These are phyloP conservation scores for Lipomyces oligophaga DNA, from an alignment of 805 yeast species.

Conservation along the genomic window DNA sequence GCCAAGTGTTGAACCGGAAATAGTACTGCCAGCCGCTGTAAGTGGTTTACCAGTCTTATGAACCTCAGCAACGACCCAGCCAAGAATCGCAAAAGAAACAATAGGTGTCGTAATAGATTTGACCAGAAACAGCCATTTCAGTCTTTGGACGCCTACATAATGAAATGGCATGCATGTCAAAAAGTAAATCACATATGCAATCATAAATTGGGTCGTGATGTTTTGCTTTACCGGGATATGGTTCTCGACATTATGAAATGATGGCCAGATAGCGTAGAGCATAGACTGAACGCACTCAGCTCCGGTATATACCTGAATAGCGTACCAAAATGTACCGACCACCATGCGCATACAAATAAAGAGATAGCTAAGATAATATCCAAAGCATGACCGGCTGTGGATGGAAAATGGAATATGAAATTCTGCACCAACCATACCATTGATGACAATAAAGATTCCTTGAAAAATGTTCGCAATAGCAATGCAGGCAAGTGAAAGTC, in stretches of 20 bases:
- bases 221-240: slow-evolving; percentile 32
- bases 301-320: slow-evolving; percentile 48
- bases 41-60: slow-evolving; percentile 11
- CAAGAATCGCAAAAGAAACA: slow-evolving; percentile 76
- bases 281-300: slow-evolving; percentile 56
- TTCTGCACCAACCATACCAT: slow-evolving; percentile 47
- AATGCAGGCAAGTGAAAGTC: slow-evolving; percentile 45
- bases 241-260: slow-evolving; percentile 41
- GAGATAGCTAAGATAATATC: slow-evolving; percentile 45
- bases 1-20: slow-evolving; percentile 69
- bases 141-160: slow-evolving; percentile 76
- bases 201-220: slow-evolving; percentile 49
- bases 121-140: slow-evolving; percentile 78
- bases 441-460: slow-evolving; percentile 42
- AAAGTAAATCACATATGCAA: slow-evolving; percentile 81
- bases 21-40: slow-evolving; percentile 51
- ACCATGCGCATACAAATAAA: slow-evolving; percentile 49
- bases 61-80: slow-evolving; percentile 58
- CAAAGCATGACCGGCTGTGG: slow-evolving; percentile 45
- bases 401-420: slow-evolving; percentile 52
- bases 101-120: slow-evolving; percentile 76
- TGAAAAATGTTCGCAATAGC: slow-evolving; percentile 45
- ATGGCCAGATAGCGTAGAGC: slow-evolving; percentile 69
- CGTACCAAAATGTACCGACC: slow-evolving; percentile 57
- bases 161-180: slow-evolving; percentile 72